Conservation (phyloP, 495 filamentous ascomycete species). For the Penicillium riverlandense region DNA sequence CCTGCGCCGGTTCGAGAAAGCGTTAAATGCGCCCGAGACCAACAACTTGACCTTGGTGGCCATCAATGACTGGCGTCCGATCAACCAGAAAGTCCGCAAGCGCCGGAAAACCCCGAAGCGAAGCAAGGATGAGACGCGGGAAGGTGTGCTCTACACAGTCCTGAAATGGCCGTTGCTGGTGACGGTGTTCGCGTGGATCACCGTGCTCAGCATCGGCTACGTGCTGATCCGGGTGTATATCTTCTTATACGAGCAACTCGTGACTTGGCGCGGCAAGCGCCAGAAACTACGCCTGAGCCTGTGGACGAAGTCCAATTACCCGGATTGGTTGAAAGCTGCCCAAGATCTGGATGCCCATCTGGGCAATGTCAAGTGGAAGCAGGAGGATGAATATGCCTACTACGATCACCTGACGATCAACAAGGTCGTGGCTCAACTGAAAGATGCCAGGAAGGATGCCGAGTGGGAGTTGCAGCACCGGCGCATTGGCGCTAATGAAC, state of each 20-base stretch:
- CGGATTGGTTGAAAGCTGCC: conserved; percentile 74
- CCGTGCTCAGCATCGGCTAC: conserved; percentile 62
- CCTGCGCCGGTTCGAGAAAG: conserved; percentile 43
- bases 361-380: conserved; percentile 81
- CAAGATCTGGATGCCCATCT: conserved; percentile 73
- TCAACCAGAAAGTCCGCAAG: conserved; percentile 58
- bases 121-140: conserved; percentile 84
- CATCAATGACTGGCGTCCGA: conserved; percentile 79
- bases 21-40: conserved; percentile 41
- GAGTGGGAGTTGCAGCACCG: conserved; percentile 35
- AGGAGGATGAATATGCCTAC: conserved; percentile 84
- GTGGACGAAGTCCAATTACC: conserved; percentile 62
- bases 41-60: conserved; percentile 47
- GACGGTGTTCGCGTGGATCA: conserved; percentile 72
- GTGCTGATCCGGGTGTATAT: conserved; percentile 81
- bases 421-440: conserved; percentile 68
- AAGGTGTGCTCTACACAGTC: conserved; percentile 81
- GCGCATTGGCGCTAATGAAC: conserved; percentile 16
- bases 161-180: conserved; percentile 88
- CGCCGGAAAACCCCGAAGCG: conserved; percentile 40
- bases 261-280: conserved; percentile 58
- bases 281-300: conserved; percentile 62
- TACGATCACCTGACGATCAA: conserved; percentile 81
- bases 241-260: conserved; percentile 67
- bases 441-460: conserved; percentile 49